Base-by-base conservation (phyloP, 164 flowering plant species). In the Kingdonia uniflora region DNA sequence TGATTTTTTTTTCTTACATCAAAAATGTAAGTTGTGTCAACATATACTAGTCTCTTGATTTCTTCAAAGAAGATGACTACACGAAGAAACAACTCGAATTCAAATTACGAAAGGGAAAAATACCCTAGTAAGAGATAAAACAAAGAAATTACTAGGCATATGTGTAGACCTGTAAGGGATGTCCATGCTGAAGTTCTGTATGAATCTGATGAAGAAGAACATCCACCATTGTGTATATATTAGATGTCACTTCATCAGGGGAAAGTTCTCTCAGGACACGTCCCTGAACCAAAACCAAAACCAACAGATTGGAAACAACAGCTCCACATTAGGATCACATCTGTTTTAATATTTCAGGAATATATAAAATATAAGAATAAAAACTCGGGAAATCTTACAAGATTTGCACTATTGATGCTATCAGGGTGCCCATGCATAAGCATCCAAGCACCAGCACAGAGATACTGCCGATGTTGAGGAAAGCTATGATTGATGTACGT, bases 371-470 rank as follows among this genome's bases (percentile, higher is more conserved):
- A 3, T 29, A 29, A 29, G 35, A n/a, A n/a, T n/a, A n/a, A 62
- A 42, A 41, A 60, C 8, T 33, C 26, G 19, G 11, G 23, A 54
- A 12, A 14, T 19, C 69, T 37, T 79, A 92, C 99, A 68, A 92
- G 82, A 63, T 82, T 85, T 49, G 72, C 76, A 66, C 80, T 74
- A 61, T 88, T 92, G 42, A 92, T 88, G 71, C 64, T 86, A 66
- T 92, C 99, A 44, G 95, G 85, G 57, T 81, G 94, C 29, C 89
- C 86, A 52, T 77, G 77, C 95, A 92, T 88, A 56, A 92, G 81
- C 65, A 84, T 80, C 95, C 97, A 88, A 48, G 97, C 95, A 54
- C 92, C 99, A 67, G 97, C 91, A 78, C 97, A 85, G 35, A 92
- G 71, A 71, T 86, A 86, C 39, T 80, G 81, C 10, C 95, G 77